phyloP scores from a whole-genome alignment of 2,329 filamentous ascomycete genomes.

The Huntiella decipiens region DNA sequence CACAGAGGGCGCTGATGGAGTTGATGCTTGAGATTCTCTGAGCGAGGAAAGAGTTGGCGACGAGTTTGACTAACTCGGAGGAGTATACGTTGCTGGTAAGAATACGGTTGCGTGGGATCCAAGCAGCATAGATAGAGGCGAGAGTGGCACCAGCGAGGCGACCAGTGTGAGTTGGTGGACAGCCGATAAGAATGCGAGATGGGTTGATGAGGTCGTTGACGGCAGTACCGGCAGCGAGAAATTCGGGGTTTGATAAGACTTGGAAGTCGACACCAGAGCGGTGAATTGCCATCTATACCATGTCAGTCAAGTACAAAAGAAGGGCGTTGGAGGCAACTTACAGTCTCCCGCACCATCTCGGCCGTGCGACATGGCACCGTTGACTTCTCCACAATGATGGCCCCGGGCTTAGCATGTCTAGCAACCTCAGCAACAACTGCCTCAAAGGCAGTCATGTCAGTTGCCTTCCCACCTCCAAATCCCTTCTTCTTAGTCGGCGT shows the following conservation, averaged over 20 bases:
- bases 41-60: slow-evolving; percentile 62
- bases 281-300: slow-evolving; percentile 32
- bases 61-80: slow-evolving; percentile 61
- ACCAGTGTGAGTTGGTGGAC: slow-evolving; percentile 38
- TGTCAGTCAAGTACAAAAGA: neutral
- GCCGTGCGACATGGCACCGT: slow-evolving; percentile 63
- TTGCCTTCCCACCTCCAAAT: slow-evolving; percentile 49
- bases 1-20: slow-evolving; percentile 61
- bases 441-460: slow-evolving; percentile 55
- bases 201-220: slow-evolving; percentile 51
- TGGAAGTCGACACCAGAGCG: slow-evolving; percentile 50
- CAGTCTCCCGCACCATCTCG: slow-evolving; percentile 47
- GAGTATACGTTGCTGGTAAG: slow-evolving; percentile 58
- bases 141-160: slow-evolving; percentile 43
- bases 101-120: slow-evolving; percentile 50
- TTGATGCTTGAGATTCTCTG: slow-evolving; percentile 71
- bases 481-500: slow-evolving; percentile 59
- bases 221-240: slow-evolving; percentile 60
- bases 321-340: slow-evolving; percentile 21
- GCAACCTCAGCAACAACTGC: slow-evolving; percentile 50
- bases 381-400: slow-evolving; percentile 66
- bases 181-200: slow-evolving; percentile 60
- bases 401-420: slow-evolving; percentile 41
- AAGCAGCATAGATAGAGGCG: slow-evolving; percentile 46
- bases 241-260: slow-evolving; percentile 66